phyloP scores from a whole-genome alignment of 2,329 filamentous ascomycete genomes.

The Diaporthe amygdali region DNA sequence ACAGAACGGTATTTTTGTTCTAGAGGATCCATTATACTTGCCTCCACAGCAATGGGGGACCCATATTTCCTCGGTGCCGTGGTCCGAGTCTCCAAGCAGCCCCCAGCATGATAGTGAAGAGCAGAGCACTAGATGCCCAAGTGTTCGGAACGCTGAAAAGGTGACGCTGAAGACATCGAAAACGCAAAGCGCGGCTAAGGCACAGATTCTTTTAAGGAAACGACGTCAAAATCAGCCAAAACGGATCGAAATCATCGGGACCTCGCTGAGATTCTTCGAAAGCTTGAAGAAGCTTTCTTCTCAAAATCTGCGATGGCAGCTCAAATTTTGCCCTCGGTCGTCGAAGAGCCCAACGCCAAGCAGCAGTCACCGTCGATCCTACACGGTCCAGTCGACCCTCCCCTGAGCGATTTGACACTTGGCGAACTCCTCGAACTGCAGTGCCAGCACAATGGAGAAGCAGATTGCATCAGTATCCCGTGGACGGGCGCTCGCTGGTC shows the following conservation, averaged over 20 bases:
- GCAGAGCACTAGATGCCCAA: background rate
- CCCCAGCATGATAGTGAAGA: background rate
- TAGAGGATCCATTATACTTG: background rate
- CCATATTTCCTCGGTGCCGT: background rate
- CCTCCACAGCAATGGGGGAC: background rate
- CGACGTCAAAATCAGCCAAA: background rate
- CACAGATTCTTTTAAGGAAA: background rate
- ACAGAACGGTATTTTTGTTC: background rate
- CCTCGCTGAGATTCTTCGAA: conserved; percentile 8
- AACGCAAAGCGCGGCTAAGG: background rate
- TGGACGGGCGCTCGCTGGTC: conserved; percentile 80
- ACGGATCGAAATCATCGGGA: conserved; percentile 8
- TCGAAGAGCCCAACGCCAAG: conserved; percentile 13
- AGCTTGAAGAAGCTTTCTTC: conserved; percentile 16
- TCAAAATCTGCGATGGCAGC: conserved; percentile 9
- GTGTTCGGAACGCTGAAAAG: background rate
- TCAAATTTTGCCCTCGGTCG: conserved; percentile 4
- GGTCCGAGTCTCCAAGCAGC: conserved; percentile 19
- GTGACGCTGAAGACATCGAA: background rate
- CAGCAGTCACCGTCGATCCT: conserved; percentile 62
- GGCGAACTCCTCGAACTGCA: conserved; percentile 76
- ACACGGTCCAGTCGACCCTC: conserved; percentile 71
- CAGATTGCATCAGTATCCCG: conserved; percentile 74
- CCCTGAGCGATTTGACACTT: conserved; percentile 73
- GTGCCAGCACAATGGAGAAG: conserved; percentile 65